Base-by-base conservation (phyloP, 2,329 filamentous ascomycete genomes). In the Sclerotinia sclerotiorum region DNA sequence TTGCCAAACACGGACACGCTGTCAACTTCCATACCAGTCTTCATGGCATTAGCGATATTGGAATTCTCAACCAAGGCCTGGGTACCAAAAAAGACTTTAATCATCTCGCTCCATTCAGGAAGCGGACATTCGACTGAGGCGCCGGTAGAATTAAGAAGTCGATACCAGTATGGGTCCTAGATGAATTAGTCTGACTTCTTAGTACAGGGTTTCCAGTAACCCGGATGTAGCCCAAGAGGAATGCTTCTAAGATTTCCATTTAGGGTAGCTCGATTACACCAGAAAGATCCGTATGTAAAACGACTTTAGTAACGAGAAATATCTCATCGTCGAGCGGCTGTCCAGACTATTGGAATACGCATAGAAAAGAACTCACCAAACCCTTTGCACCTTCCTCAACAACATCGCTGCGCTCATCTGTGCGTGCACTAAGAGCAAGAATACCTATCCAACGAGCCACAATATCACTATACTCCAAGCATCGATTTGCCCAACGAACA, bases 351-450 rank as follows among this genome's bases (percentile, higher is more conserved):
- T 27, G 29, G 21, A 49, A 49, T 6, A 5, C 24, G 2, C 10
- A 79, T 80, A 69, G 83, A 81, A 0, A 81, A 84, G 84, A 85
- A 17, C 87, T 86, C 74, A 97, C 93, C 5, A 97, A 83, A 0
- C 95, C 95, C 78, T 93, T 94, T 70, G 88, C 89, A 1, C 93
- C 95, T 80, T 98, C 94, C 77, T 99, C 95, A 1, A 92, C 80
- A 3, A 98, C 88, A 76, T 98, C 94, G 70, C 89, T 90, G 57
- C 91, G 87, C 76, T 94, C 90, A 63, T 87, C 85, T 3, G 81
- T 79, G 3, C 84, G 84, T 17, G 88, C 88, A 21, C 87, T 88
- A 11, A 95, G 82, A 10, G 94, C 94, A 62, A 97, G 83, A 21
- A 98, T 86, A 77, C 97, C 88, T 58, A 97, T 91, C 92, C 93